Conservation (phyloP, 140 eudicot genomes). For the Ambrosia hybrid region DNA sequence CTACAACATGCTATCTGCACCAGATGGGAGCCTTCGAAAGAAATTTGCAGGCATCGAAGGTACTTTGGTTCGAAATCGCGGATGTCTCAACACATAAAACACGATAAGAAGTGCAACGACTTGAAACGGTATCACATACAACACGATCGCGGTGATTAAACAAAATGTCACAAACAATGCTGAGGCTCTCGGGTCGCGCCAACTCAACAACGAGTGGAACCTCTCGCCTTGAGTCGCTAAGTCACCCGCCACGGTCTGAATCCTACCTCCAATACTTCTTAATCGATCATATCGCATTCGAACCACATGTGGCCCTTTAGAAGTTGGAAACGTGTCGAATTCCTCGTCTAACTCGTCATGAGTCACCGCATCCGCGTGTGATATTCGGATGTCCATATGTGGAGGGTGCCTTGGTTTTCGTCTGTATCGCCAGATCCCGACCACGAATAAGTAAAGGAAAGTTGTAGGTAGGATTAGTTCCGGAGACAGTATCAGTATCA, state of each 20-base stretch:
- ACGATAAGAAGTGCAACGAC: conserved; percentile 41
- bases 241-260: conserved; percentile 60
- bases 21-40: conserved; percentile 62
- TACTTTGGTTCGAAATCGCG: conserved; percentile 50
- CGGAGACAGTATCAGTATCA: conserved; percentile 48
- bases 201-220: conserved; percentile 49
- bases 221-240: conserved; percentile 65
- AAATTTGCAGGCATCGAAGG: conserved; percentile 54
- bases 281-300: conserved; percentile 64
- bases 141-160: conserved; percentile 40
- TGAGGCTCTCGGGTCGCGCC: conserved; percentile 69
- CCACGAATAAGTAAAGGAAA: conserved; percentile 52
- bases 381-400: conserved; percentile 59
- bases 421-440: conserved; percentile 61
- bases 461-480: conserved; percentile 56
- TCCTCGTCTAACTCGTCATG: conserved; percentile 64
- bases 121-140: conserved; percentile 57
- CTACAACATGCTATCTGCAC: conserved; percentile 56
- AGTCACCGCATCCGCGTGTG: conserved; percentile 48
- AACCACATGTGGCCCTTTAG: conserved; percentile 40
- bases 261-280: conserved; percentile 63
- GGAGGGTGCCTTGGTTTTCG: conserved; percentile 78
- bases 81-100: conserved; percentile 59
- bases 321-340: conserved; percentile 59
- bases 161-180: conserved; percentile 65